Base-by-base conservation (phyloP, 345 rosid genomes). In the Eucalyptus cladocalyx region DNA sequence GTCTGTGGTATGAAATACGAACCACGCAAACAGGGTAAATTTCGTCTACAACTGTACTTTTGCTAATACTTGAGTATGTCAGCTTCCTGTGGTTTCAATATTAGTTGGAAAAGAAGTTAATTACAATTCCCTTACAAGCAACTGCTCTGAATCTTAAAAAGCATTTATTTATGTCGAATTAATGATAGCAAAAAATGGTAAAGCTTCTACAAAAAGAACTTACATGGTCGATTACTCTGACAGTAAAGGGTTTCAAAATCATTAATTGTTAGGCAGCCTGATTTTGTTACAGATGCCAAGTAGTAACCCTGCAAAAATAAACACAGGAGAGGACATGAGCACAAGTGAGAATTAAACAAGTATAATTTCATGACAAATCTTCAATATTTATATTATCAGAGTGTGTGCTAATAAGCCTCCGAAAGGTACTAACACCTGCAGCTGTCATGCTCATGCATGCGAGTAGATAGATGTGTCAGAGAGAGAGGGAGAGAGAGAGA, bases 211-310 rank as follows among this genome's bases (percentile, higher is more conserved):
- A 40, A n/a, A 81, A 81, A 89, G n/a, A 87, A 90, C 96, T 91
- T 91, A 95, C 97, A 67, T 28, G 87, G 83, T 65, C 88, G 89
- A 88, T 89, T 91, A 88, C 94, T 91, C 50, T 93, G 94, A 91
- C 97, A 94, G 89, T 94, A 96, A 49, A 98, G 93, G 87, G 96
- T 58, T 89, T 98, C 99, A 94, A 95, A 97, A 89, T 97, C 99
- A 94, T 97, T 97, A 30, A 98, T 96, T 10, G 93, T 95, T 91
- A 97, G 90, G 94, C 99, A 97, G 86, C 99, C 97, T 4, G 96
- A 90, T 93, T 92, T 95, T 51, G 98, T 95, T 42, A 94, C 99
- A 26, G 99, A 95, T 42, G 92, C 99, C 90, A 96, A 72, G 90
- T 96, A 97, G 90, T 96, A 90, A 91, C 99, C 99, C 98, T 97